Conservation (phyloP, 495 filamentous ascomycete genomes). For the Lasiosphaeria miniovina region DNA sequence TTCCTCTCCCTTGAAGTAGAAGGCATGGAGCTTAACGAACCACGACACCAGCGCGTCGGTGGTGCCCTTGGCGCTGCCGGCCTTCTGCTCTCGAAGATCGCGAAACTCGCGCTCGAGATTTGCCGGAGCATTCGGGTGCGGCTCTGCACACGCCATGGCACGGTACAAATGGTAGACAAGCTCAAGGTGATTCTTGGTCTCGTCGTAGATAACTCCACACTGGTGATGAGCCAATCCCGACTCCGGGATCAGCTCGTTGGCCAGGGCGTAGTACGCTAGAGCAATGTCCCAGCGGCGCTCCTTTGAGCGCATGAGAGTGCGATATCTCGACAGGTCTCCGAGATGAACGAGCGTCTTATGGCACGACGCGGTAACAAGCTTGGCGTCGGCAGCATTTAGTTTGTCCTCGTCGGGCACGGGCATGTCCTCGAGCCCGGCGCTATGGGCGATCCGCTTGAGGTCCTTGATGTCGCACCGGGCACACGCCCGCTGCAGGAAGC, state of each 20-base stretch:
- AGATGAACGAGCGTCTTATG: constrained; percentile 80
- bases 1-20: constrained; percentile 68
- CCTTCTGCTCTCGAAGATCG: constrained; percentile 43
- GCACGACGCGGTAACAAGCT: constrained; percentile 67
- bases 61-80: constrained; percentile 19
- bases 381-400: constrained; percentile 39
- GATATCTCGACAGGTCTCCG: constrained; percentile 89
- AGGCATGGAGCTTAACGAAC: constrained; percentile 87
- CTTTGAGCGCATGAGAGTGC: constrained; percentile 50
- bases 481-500: constrained; percentile 75
- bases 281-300: constrained; percentile 76
- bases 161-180: constrained; percentile 88
- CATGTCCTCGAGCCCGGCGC: constrained; percentile 57
- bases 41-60: constrained; percentile 59
- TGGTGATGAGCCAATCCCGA: constrained; percentile 86
- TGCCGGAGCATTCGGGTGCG: constrained; percentile 64
- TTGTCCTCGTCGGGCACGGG: constrained; percentile 34
- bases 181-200: constrained; percentile 71
- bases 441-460: constrained; percentile 66
- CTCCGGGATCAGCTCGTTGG: constrained; percentile 70
- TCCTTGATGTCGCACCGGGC: constrained; percentile 70
- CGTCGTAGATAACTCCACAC: constrained; percentile 76
- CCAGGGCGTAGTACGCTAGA: constrained; percentile 79
- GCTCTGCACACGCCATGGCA: constrained; percentile 66
- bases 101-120: constrained; percentile 84